Percentiles rank a stretch among this genome's conserved stretches.
These are phyloP conservation scores for Mimosa pudica DNA, from an alignment of 306 rosid genomes.

Conservation along the genomic window DNA sequence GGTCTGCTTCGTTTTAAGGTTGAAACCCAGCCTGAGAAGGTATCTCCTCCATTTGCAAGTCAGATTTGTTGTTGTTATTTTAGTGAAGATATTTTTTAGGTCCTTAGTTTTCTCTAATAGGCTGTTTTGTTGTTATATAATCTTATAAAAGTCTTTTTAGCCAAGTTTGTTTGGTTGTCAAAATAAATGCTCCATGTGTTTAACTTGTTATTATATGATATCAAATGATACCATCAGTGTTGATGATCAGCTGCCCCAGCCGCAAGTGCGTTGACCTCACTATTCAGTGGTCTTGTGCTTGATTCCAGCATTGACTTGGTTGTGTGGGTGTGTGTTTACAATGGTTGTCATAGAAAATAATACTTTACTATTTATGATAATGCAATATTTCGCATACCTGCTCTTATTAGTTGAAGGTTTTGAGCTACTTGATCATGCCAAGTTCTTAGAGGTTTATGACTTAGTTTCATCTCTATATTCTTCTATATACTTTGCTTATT, in stretches of 20 bases:
- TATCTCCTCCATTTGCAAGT: constrained; percentile 40
- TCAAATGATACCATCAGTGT: background rate
- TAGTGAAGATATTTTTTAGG: background rate
- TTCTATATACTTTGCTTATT: background rate
- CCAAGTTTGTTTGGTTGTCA: constrained; percentile 22
- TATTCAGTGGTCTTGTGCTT: too few species aligned
- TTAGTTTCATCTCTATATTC: background rate
- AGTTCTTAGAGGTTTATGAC: background rate
- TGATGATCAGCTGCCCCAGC: too few species aligned
- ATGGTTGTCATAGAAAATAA: too few species aligned
- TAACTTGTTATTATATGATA: constrained; percentile 1
- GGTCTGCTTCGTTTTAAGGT: constrained; percentile 80
- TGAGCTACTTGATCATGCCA: background rate
- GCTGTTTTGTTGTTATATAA: background rate
- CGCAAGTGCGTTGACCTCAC: too few species aligned
- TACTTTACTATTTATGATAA: background rate
- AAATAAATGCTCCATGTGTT: constrained; percentile 29
- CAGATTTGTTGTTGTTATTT: constrained; percentile 1
- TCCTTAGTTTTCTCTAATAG: constrained; percentile 17
- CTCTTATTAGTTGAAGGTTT: background rate
- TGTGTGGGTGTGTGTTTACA: too few species aligned
- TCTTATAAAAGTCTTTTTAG: constrained; percentile 12
- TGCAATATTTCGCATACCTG: background rate
- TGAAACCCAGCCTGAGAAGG: constrained; percentile 96
- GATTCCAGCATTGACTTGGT: too few species aligned